phyloP scores from a whole-genome alignment of 164 flowering plant genomes.

The Vitis cinerea region DNA sequence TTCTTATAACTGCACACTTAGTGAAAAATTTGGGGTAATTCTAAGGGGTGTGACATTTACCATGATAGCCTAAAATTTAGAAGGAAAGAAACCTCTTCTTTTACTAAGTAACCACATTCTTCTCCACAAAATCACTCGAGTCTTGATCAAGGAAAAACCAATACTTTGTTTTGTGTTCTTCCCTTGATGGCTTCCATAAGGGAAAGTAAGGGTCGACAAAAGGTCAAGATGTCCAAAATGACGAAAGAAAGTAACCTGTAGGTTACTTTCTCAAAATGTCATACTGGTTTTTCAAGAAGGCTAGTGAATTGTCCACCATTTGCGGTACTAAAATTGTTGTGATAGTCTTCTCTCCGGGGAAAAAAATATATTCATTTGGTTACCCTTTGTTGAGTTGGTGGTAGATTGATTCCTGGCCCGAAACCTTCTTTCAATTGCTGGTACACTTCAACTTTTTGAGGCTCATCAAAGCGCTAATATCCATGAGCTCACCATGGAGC shows the following conservation, averaged over 20 bases:
- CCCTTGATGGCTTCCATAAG: slow-evolving; percentile 22
- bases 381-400: slow-evolving; percentile 57
- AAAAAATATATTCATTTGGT: slow-evolving; percentile 67
- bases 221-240: slow-evolving; percentile 53
- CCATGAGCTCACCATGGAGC: slow-evolving; percentile 42
- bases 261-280: slow-evolving; percentile 77
- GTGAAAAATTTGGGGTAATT: too few relatives aligned
- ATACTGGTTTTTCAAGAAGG: slow-evolving; percentile 70
- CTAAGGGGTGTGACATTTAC: too few relatives aligned
- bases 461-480: slow-evolving; percentile 29
- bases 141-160: too few relatives aligned
- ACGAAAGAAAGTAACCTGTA: slow-evolving; percentile 38
- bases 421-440: background rate
- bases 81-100: too few relatives aligned
- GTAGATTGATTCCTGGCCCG: slow-evolving; percentile 32
- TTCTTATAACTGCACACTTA: too few relatives aligned
- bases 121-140: too few relatives aligned
- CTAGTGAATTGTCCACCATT: slow-evolving; percentile 72
- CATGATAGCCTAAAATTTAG: too few relatives aligned
- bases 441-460: slow-evolving; percentile 6
- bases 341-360: slow-evolving; percentile 67
- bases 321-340: slow-evolving; percentile 61
- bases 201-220: slow-evolving; percentile 48
- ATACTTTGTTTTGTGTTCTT: too few relatives aligned
- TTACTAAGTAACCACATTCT: too few relatives aligned